A percentile compares a stretch with the other conserved stretches of the same genome.
Conservation (phyloP, 768 basidiomycete genomes). For the Leccinum fibrillosum region DNA sequence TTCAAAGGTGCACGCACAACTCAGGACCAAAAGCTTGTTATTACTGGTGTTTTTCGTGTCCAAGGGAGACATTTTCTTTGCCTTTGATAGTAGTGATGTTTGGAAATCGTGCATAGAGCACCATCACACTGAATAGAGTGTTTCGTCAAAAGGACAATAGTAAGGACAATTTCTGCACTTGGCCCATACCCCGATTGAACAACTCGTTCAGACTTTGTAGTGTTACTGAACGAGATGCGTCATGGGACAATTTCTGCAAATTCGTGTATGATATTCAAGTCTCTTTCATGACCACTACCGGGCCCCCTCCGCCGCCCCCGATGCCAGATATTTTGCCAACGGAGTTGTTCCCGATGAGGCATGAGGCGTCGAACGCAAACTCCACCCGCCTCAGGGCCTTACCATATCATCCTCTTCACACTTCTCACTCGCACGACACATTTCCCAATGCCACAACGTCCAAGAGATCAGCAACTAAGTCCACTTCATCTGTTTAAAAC, state of each 20-base stretch:
- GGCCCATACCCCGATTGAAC: neutral
- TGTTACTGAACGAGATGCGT: slow-evolving; percentile 74
- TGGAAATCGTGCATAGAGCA: slow-evolving; percentile 47
- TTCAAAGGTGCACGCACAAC: neutral
- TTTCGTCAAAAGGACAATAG: slow-evolving; percentile 73
- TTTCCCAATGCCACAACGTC: slow-evolving; percentile 17
- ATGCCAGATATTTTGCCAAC: slow-evolving; percentile 42
- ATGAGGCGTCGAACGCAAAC: slow-evolving; percentile 70
- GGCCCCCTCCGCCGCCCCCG: slow-evolving; percentile 6
- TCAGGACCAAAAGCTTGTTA: slow-evolving; percentile 36
- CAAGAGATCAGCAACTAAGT: slow-evolving; percentile 1
- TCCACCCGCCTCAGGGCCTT: slow-evolving; percentile 48
- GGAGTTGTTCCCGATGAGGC: slow-evolving; percentile 61
- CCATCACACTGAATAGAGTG: slow-evolving; percentile 66
- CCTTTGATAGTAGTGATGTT: slow-evolving; percentile 59
- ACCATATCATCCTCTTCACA: slow-evolving; percentile 35
- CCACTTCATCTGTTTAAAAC: neutral
- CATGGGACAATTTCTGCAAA: slow-evolving; percentile 49
- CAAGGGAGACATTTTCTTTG: slow-evolving; percentile 50
- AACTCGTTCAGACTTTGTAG: slow-evolving; percentile 53
- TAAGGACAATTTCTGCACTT: slow-evolving; percentile 28
- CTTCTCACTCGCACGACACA: slow-evolving; percentile 53
- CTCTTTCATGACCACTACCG: slow-evolving; percentile 38
- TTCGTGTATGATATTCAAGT: slow-evolving; percentile 47
- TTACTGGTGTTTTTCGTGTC: slow-evolving; percentile 54